Base-by-base conservation (phyloP, 1,284 basidiomycete species). In the Gomphus sp. region DNA sequence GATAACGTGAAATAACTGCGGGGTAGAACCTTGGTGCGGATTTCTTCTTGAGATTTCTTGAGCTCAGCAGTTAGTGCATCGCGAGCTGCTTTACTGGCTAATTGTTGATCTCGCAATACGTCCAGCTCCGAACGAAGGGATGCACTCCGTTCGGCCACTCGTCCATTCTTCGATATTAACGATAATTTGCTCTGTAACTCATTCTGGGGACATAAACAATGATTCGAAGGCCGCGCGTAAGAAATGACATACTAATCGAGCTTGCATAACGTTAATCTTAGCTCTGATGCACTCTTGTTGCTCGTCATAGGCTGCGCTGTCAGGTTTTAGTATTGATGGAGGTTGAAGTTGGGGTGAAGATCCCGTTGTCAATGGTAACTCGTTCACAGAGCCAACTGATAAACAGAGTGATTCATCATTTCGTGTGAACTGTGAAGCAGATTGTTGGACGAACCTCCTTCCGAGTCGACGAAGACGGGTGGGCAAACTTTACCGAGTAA, bases 361-460 rank as follows among this genome's bases (percentile, higher is more conserved):
- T 33, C 33, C 33, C 16, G 14, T 8, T 49, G 3, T 3, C 48
- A 22, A 12, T 22, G 31, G 16, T 6, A 12, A 33, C 14, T 3
- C 28, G 16, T 49, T 8, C 7, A n/a, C 7, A 22, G 22, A 45
- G 31, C 56, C 56, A 45, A 57, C 56, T 57, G 18, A 22, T 5
- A 22, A n/a, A 7, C 25, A 28, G 22, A 18, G 28, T 28, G 4
- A 28, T 28, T 28, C 12, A 34, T 33, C 8, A 37, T 11, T 37
- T 41, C 6, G 8, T 12, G 6, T 44, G 48, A n/a, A n/a, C 36
- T 18, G 18, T 34, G 11, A 39, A 12, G 11, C 18, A 37, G 1
- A 14, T 52, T 11, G 36, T 31, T 25, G 25, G 36, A 59, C 50
- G 28, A 47, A 59, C 58, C 58, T 55, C 58, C 58, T 25, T 54